Evolutionary conservation across 1,284 basidiomycete genomes (phyloP).

Genomic region (Cutaneotrichosporon cavernicola): DNA sequence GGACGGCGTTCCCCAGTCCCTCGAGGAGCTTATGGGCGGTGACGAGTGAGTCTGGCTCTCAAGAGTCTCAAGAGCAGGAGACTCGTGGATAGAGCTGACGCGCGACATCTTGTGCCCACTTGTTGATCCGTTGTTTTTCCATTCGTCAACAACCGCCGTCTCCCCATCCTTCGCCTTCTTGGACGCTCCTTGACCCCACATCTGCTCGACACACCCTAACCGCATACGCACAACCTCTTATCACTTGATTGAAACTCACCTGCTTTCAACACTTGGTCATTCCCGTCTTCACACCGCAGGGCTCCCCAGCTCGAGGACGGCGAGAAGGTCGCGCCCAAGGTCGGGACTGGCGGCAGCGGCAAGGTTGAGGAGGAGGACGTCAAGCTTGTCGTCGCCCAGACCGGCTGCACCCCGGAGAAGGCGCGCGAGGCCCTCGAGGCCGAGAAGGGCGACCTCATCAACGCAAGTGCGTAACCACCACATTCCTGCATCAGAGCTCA

Average conservation of each 20-base stretch:
- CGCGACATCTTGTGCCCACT: constrained; percentile 1
- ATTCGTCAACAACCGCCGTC: constrained; percentile 4
- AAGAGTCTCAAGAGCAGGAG: not conserved
- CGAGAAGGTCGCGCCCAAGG: constrained; percentile 40
- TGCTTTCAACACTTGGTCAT: not conserved
- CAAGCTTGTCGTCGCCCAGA: constrained; percentile 87
- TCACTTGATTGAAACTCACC: not conserved
- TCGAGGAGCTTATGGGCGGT: constrained; percentile 59
- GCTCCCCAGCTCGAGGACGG: constrained; percentile 74
- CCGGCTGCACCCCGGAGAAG: constrained; percentile 75
- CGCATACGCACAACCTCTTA: too few relatives aligned
- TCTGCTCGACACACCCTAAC: not conserved
- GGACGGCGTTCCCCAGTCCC: constrained; percentile 59
- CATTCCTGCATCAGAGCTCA: not conserved
- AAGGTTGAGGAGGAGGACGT: constrained; percentile 88
- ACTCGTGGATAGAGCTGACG: not conserved
- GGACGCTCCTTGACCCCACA: not conserved
- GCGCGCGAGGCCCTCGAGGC: constrained; percentile 86
- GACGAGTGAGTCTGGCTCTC: constrained; percentile 57
- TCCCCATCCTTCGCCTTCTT: not conserved
- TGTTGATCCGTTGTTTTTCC: constrained; percentile 3
- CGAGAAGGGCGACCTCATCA: constrained; percentile 86
- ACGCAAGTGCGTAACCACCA: constrained; percentile 68
- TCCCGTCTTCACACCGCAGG: constrained; percentile 21
- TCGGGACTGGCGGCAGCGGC: constrained; percentile 57